These are phyloP conservation scores for Sporothrix pallida DNA, from an alignment of 2,329 filamentous ascomycete genomes.

Conservation along the genomic window DNA sequence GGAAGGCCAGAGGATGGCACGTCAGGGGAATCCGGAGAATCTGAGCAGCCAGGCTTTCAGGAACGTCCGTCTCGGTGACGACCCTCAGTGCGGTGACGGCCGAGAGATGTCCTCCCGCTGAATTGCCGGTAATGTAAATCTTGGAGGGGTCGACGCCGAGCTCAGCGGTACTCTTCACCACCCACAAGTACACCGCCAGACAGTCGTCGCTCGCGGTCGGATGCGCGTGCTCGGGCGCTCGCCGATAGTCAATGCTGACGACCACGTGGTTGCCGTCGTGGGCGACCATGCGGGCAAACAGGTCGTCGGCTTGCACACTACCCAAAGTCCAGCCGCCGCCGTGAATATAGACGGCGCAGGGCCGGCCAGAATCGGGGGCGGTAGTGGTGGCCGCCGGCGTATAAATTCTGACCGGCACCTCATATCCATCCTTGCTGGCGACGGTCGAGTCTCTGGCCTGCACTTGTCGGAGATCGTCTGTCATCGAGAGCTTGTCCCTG, in stretches of 20 bases:
- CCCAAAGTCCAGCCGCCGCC: neutral
- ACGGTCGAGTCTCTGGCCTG: neutral
- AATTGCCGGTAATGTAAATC: neutral
- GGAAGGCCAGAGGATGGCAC: neutral
- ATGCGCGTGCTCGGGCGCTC: neutral
- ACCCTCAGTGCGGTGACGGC: neutral
- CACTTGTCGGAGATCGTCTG: neutral
- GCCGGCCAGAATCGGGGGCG: neutral
- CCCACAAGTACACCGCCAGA: neutral
- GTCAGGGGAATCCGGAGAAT: neutral
- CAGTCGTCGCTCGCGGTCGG: constrained; percentile 1
- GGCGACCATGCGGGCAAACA: neutral
- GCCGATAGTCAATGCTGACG: constrained; percentile 10
- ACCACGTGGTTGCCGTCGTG: neutral
- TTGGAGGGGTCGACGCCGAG: neutral
- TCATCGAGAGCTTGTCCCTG: neutral
- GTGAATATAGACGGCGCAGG: constrained; percentile 8
- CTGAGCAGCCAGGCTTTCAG: neutral
- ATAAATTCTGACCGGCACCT: neutral
- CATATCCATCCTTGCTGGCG: neutral
- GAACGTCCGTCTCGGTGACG: neutral
- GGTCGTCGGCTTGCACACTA: constrained; percentile 11
- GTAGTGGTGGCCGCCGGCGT: neutral
- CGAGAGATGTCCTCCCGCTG: neutral
- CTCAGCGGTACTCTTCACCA: neutral